These are phyloP conservation scores for Alliaria petiolata DNA, from an alignment of 345 rosid species.

Conservation along the genomic window DNA sequence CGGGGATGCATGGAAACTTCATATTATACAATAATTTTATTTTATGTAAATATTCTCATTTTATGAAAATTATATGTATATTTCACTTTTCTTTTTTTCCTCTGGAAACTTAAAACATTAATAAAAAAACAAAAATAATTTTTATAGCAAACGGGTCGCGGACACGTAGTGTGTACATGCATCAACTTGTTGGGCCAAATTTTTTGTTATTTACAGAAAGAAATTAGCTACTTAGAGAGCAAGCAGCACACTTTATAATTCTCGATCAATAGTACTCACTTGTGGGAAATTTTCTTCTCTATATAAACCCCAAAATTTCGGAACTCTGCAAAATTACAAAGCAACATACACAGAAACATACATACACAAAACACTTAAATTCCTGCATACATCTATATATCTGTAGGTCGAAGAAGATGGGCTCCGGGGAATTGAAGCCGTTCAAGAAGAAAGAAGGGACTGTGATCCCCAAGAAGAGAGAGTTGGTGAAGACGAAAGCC, in stretches of 20 bases:
- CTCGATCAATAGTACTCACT: not conserved
- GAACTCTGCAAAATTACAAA: not conserved
- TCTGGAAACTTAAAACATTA: not conserved
- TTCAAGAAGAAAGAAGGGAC: constrained; percentile 39
- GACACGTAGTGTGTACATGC: constrained; percentile 8
- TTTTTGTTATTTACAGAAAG: too few species aligned
- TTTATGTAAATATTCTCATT: too few species aligned
- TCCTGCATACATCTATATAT: not conserved
- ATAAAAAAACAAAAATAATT: not conserved
- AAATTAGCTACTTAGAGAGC: too few species aligned
- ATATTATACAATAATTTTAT: not conserved
- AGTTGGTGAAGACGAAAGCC: constrained; percentile 43
- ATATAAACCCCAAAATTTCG: not conserved
- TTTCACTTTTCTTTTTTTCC: not conserved
- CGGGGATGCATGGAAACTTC: not conserved
- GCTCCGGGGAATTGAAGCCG: constrained; percentile 14
- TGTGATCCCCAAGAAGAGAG: constrained; percentile 38
- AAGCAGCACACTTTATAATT: not conserved
- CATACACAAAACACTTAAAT: not conserved
- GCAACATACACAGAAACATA: not conserved
- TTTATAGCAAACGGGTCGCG: not conserved
- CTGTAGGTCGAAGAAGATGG: constrained; percentile 1
- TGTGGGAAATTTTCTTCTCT: not conserved
- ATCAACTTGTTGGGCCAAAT: not conserved
- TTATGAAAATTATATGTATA: too few species aligned